Percentiles rank a stretch among this genome's conserved stretches.
phyloP scores from a whole-genome alignment of 2,329 filamentous ascomycete genomes.

The Fusarium abutilonis region DNA sequence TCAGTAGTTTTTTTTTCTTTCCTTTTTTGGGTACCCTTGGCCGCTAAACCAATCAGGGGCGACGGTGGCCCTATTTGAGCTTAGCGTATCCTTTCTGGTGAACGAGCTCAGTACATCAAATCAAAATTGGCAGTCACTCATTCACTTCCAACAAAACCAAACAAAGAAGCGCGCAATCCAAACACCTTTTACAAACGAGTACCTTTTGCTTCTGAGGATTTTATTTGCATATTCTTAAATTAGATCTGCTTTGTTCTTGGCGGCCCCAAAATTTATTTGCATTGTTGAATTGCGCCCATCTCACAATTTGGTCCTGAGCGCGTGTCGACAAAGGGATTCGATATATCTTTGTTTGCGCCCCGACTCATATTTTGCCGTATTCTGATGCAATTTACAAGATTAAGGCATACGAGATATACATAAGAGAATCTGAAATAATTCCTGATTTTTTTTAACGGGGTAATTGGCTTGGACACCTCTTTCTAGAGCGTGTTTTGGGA shows the following conservation, averaged over 20 bases:
- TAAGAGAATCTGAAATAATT: too few species aligned
- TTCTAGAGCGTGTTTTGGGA: background rate
- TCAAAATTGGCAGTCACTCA: background rate
- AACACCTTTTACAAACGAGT: background rate
- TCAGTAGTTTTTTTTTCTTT: too few species aligned
- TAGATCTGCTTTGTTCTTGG: constrained; percentile 1
- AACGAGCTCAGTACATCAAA: background rate
- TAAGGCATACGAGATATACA: too few species aligned
- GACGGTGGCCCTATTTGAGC: background rate
- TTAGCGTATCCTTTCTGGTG: background rate
- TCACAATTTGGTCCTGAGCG: background rate
- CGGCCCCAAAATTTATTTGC: background rate
- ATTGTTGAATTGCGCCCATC: constrained; percentile 3
- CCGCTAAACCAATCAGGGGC: background rate
- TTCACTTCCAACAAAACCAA: background rate
- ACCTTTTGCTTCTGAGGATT: background rate
- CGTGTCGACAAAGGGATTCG: constrained; percentile 2
- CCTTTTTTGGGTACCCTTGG: too few species aligned
- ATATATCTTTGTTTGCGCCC: background rate
- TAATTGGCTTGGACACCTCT: too few species aligned
- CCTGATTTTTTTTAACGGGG: too few species aligned
- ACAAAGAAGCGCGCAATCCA: constrained; percentile 5
- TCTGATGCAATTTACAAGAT: background rate
- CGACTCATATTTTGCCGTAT: background rate
- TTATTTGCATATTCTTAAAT: background rate